Conservation (phyloP, 2,329 filamentous ascomycete species). For the Tolypocladium tropicale region DNA sequence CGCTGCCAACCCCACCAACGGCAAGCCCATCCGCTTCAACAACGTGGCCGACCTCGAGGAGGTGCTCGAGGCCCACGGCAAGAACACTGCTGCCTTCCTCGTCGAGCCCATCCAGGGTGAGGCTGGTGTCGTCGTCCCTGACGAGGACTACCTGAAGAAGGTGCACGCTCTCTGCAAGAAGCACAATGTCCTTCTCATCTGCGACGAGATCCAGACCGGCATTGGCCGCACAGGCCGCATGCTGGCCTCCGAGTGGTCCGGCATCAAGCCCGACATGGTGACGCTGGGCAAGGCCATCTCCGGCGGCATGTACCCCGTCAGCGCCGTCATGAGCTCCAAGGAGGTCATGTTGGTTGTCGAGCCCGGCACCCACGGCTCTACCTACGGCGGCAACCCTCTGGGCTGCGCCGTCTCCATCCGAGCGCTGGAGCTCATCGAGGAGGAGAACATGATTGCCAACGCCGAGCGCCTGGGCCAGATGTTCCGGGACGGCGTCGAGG, state of each 20-base stretch:
- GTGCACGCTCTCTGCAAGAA: conserved; percentile 83
- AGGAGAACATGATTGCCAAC: conserved; percentile 77
- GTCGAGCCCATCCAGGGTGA: conserved; percentile 97
- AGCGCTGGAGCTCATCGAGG: conserved; percentile 85
- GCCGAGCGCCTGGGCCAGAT: conserved; percentile 72
- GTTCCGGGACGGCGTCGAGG: conserved; percentile 69
- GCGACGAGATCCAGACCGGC: conserved; percentile 97
- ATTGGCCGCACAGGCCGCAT: conserved; percentile 92
- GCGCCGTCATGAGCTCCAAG: conserved; percentile 75
- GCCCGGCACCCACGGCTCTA: conserved; percentile 92
- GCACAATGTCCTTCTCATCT: conserved; percentile 92
- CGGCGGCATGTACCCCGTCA: conserved; percentile 98
- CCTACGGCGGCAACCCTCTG: conserved; percentile 95
- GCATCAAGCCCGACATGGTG: conserved; percentile 90
- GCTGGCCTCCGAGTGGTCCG: conserved; percentile 89
- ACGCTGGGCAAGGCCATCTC: conserved; percentile 96
- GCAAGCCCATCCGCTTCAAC: conserved; percentile 73
- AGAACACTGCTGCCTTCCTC: conserved; percentile 83
- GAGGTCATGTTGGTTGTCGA: conserved; percentile 95
- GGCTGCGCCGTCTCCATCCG: conserved; percentile 93
- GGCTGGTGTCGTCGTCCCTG: conserved; percentile 90
- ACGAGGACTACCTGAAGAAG: conserved; percentile 73
- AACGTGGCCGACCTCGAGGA: conserved; percentile 71
- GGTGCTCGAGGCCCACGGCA: conserved; percentile 69
- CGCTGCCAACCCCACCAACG: conserved; percentile 63